Percentiles rank a stretch among this genome's conserved stretches.
Evolutionary conservation across 2,329 filamentous ascomycete genomes (phyloP).

Genomic region (Ophiosphaerella narmari): DNA sequence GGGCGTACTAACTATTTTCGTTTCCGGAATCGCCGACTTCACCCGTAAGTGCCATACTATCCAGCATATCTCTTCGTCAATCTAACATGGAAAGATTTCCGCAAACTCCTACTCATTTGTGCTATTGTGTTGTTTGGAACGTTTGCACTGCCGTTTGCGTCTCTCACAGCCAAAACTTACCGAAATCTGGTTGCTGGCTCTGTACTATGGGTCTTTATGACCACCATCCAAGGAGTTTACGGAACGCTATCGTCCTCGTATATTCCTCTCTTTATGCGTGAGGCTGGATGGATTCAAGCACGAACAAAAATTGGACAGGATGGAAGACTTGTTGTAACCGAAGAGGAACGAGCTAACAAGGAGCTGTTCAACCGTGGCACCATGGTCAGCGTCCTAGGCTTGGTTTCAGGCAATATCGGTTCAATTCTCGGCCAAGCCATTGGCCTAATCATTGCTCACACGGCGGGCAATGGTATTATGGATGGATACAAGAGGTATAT

Average conservation of each 20-base stretch:
- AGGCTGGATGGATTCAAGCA: conserved; percentile 12
- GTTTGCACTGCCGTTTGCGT: conserved; percentile 18
- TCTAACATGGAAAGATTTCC: conserved; percentile 5
- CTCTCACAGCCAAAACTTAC: conserved; percentile 12
- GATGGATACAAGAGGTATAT: conserved; percentile 7
- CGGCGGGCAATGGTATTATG: conserved; percentile 1
- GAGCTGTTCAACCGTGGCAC: conserved; percentile 6
- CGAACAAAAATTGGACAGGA: conserved; percentile 5
- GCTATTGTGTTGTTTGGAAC: conserved; percentile 15
- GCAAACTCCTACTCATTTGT: conserved; percentile 12
- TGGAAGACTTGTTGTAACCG: conserved; percentile 7
- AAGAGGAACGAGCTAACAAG: conserved; percentile 6
- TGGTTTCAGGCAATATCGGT: conserved; percentile 3
- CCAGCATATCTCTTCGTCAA: not conserved
- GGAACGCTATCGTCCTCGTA: conserved; percentile 21
- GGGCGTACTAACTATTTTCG: conserved; percentile 14
- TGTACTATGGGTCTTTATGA: conserved; percentile 15
- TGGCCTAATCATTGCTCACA: conserved; percentile 6
- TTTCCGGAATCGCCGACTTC: conserved; percentile 21
- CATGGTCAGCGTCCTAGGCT: conserved; percentile 8
- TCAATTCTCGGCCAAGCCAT: conserved; percentile 6
- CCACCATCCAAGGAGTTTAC: conserved; percentile 19
- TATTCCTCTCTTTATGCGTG: conserved; percentile 26
- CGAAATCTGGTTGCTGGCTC: conserved; percentile 14
- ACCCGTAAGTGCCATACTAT: conserved; percentile 7